Base-by-base conservation (phyloP, 805 yeast species). In the Cyberlindnera amylophila region DNA sequence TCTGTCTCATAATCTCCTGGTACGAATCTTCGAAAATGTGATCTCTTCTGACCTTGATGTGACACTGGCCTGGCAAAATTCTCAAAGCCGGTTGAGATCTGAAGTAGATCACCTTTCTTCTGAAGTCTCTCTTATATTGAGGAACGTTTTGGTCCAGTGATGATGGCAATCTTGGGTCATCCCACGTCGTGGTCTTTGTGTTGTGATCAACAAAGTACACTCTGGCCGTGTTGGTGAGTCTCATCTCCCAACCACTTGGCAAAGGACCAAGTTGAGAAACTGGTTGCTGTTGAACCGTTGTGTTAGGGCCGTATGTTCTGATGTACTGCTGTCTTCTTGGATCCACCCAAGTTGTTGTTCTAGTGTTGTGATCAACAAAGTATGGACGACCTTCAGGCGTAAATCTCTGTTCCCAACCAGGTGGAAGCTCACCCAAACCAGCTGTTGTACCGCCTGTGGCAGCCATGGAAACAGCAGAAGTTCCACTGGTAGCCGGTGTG, bases 211-310 rank as follows among this genome's bases (percentile, higher is more conserved):
- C 99, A 65, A 93, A 93, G 65, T 93, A 93, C 17, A 93, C 99
- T 64, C 99, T 80, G 9, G 99, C 97, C 1, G 99, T 93, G 66
- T 93, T 93, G 33, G 99, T 95, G 60, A 93, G 77, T 67, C 99
- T 85, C 99, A 93, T 93, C 71, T 93, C 99, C 99, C 99, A 93
- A 41, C 99, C 99, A 41, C 91, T 81, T 36, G 99, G 99, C 60
- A 93, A 73, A 41, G 99, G 99, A 14, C 99, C 99, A 65, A 93
- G 74, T 61, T 95, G 98, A 34, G 96, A 85, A 11, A 93, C 96
- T 24, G 98, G 96, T 70, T 93, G 99, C 57, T 93, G 98, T 69
- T 90, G 96, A 54, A 91, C 88, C 16, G 96, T 88, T 4, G 96
- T 84, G 49, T 75, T 73, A 66, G 77, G 90, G 21, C 96, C 98